Evolutionary conservation across 1,139 yeast species (phyloP), one percentile per base, ranked within the genome.

Genomic region (Magnusiomyces tetraspermus): DNA sequence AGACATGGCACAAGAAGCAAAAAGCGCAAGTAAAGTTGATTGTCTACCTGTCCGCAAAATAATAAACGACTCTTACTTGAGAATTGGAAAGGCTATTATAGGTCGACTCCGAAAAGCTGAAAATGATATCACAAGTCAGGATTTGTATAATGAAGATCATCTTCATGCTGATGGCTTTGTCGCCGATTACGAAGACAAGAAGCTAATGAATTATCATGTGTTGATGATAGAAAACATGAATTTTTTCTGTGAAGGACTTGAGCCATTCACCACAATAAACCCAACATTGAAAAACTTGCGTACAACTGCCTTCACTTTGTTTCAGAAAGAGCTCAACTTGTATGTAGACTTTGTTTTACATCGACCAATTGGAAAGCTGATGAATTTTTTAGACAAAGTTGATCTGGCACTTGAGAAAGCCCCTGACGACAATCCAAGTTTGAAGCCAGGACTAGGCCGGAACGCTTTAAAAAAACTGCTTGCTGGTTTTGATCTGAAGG

Each of bases 381-480:
- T 77, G 33, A 82, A 80, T 31, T 83, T 85, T 64, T 78, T 88
- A 3, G 76, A 76, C 47, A 87, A 82, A 46, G 79, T 84, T 49
- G 83, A 82, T 52, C 74, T 77, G 1, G 67, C 80, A 26, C 64
- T 74, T 4, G 72, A 74, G 42, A 69, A 67, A 51, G 67, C 68
- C 45, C 66, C 65, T 1, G 58, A 57, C 2, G 71, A 71, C n/a
- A 73, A 75, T 54, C 80, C 81, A 2, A 75, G 82, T 1, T 77
- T 75, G 58, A 79, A 83, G 57, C 84, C 82, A 59, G 82, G 84
- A 26, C 83, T 80, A 59, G 81, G 79, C 57, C 76, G 77, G 60
- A 76, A 79, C 50, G 76, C 78, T 26, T 70, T 87, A 56, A 79
- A 76, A 57, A 76, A 82, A 38, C 71, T 85, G 22, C 66, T 85